Evolutionary conservation across 1,284 basidiomycete genomes (phyloP).

Genomic region (Irpex sp.): DNA sequence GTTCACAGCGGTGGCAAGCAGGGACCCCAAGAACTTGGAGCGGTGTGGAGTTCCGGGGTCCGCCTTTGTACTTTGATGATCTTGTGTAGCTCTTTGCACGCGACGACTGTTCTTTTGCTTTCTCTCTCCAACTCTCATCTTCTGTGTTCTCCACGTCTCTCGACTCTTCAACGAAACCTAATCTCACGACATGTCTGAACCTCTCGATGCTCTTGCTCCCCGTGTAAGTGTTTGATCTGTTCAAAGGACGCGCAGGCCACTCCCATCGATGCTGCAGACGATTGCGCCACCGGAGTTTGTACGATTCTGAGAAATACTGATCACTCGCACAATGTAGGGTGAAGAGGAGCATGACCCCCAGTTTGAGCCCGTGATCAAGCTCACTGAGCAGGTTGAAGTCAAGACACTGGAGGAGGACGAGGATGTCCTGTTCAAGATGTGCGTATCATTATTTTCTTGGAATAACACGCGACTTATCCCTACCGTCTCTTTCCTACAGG

Average conservation of each 20-base stretch:
- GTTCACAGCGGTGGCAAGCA: not conserved
- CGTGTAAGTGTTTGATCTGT: constrained; percentile 45
- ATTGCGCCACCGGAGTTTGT: constrained; percentile 17
- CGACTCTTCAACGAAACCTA: constrained; percentile 16
- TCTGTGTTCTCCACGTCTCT: constrained; percentile 16
- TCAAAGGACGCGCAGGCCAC: constrained; percentile 11
- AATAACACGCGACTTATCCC: constrained; percentile 12
- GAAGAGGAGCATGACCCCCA: constrained; percentile 86
- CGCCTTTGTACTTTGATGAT: constrained; percentile 8
- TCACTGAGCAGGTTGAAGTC: constrained; percentile 93
- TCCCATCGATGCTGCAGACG: constrained; percentile 22
- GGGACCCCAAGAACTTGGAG: constrained; percentile 7
- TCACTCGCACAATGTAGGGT: constrained; percentile 35
- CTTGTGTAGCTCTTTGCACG: constrained; percentile 12
- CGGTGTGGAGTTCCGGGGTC: constrained; percentile 7
- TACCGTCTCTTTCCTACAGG: constrained; percentile 42
- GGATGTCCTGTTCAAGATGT: constrained; percentile 95
- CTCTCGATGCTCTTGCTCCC: constrained; percentile 56
- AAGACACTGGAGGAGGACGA: constrained; percentile 98
- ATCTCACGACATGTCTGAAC: constrained; percentile 52
- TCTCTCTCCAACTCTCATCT: constrained; percentile 22
- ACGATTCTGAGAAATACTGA: constrained; percentile 12
- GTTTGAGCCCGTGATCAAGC: constrained; percentile 96
- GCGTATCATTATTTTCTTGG: constrained; percentile 36
- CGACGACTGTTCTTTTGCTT: constrained; percentile 25